These are phyloP conservation scores for Eutrema japonicum DNA, from an alignment of 345 rosid species.

Conservation along the genomic window DNA sequence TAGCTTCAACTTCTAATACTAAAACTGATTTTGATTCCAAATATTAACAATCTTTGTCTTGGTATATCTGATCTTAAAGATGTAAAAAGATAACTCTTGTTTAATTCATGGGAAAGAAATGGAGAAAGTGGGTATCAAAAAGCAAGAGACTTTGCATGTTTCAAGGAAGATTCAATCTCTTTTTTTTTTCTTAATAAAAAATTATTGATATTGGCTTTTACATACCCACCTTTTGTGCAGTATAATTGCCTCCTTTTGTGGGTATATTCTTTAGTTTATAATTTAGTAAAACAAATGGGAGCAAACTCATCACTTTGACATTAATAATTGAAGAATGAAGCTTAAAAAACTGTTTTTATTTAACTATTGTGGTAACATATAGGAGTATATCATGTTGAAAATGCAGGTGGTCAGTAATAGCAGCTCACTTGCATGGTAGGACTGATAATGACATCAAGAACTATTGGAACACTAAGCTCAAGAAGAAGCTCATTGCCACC, in stretches of 20 bases:
- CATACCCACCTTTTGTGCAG: slow-evolving; percentile 40
- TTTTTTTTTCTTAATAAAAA: background rate
- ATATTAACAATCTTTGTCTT: background rate
- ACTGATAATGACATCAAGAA: slow-evolving; percentile 93
- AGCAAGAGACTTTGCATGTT: slow-evolving; percentile 37
- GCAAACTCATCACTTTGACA: slow-evolving; percentile 16
- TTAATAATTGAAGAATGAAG: slow-evolving; percentile 20
- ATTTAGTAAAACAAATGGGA: background rate
- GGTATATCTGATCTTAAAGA: slow-evolving; percentile 8
- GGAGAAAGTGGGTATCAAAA: slow-evolving; percentile 30
- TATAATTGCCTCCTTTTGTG: slow-evolving; percentile 44
- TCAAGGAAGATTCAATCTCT: slow-evolving; percentile 40
- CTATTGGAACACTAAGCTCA: slow-evolving; percentile 93
- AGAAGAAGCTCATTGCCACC: slow-evolving; percentile 68
- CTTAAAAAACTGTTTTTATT: background rate
- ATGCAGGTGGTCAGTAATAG: slow-evolving; percentile 85
- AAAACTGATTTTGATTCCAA: background rate
- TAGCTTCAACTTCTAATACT: background rate
- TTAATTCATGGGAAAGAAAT: slow-evolving; percentile 16
- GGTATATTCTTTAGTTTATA: slow-evolving; percentile 41
- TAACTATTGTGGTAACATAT: slow-evolving; percentile 9
- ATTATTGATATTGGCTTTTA: slow-evolving; percentile 23
- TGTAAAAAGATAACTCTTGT: slow-evolving; percentile 3
- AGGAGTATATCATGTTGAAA: background rate
- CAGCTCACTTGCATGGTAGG: slow-evolving; percentile 87